Base-by-base conservation (phyloP, 1,139 yeast genomes). In the Candida dubliniensis region DNA sequence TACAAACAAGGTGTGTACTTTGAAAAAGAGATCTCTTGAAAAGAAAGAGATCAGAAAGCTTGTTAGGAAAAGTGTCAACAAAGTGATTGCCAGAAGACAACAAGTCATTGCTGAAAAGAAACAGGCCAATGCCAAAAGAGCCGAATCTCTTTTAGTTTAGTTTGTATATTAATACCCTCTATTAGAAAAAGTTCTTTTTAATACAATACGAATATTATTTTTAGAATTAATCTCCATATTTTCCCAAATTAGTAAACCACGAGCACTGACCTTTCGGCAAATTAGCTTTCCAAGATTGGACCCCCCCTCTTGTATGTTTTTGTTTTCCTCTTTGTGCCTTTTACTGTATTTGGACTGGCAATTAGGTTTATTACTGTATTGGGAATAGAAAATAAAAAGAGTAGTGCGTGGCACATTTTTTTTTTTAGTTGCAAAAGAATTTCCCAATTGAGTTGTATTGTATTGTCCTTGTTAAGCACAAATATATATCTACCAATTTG, bases 1-100 rank as follows among this genome's bases (percentile, higher is more conserved):
- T 39, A 7, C 32, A 33, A 26, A 11, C 26, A 14, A 45, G 39
- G 31, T 30, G 35, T 34, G 25, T 39, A 38, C 30, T 10, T 10
- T 26, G 30, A 43, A 43, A 23, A 42, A 45, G 41, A 37, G 43
- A n/a, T 25, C 48, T 36, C 41, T 53, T 7, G 49, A 56, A 46
- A 58, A 54, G 49, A 54, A 61, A 46, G 58, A 56, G 24, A 49
- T 59, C 48, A 55, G 47, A 40, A 54, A 48, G 38, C 48, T 52
- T 27, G 49, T 59, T 33, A 55, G 51, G 45, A 45, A 53, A 31
- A 53, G 58, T 31, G 51, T 58, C 23, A 54, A 46, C 29, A 40
- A 31, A 36, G 44, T 46, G 7, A 42, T 46, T 36, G 48, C 48
- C 14, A 46, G 25, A 35, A 46, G 42, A 40, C 40, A 43, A 36